phyloP scores from a whole-genome alignment of 176 grass and related monocot species.

The Phoenix roebelenii region DNA sequence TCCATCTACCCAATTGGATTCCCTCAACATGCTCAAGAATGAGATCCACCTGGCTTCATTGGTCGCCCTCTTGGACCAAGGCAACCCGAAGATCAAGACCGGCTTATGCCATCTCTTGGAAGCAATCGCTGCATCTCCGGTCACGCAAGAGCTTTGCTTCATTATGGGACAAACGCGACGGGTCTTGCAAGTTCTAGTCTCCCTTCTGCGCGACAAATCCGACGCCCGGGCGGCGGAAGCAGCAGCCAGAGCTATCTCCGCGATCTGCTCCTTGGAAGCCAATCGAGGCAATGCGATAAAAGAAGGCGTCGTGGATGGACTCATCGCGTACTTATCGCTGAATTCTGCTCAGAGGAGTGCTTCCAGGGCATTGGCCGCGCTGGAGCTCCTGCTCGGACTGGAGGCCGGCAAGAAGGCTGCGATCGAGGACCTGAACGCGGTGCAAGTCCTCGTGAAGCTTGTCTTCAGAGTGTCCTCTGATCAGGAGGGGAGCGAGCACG shows the following conservation, averaged over 20 bases:
- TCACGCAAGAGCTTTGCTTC: constrained; percentile 36
- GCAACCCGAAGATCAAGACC: constrained; percentile 28
- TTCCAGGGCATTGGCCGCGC: constrained; percentile 35
- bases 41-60: constrained; percentile 39
- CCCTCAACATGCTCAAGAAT: constrained; percentile 55
- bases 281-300: constrained; percentile 41
- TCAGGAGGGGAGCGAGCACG: constrained; percentile 72
- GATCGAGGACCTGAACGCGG: constrained; percentile 23
- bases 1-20: constrained; percentile 36
- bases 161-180: constrained; percentile 33
- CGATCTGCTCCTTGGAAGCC: constrained; percentile 32
- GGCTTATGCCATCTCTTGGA: constrained; percentile 58
- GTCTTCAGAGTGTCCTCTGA: constrained; percentile 61
- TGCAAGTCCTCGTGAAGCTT: constrained; percentile 48
- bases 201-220: constrained; percentile 24
- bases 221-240: constrained; percentile 29
- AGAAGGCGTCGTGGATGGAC: constrained; percentile 41
- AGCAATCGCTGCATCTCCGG: constrained; percentile 35
- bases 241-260: constrained; percentile 40
- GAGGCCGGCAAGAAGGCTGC: constrained; percentile 38
- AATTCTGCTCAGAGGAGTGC: constrained; percentile 7
- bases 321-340: constrained; percentile 38
- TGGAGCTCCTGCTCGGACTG: constrained; percentile 39
- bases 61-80: constrained; percentile 34
- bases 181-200: constrained; percentile 43